Base-by-base conservation (phyloP, 2,329 filamentous ascomycete species). In the Colletotrichum tabaci region DNA sequence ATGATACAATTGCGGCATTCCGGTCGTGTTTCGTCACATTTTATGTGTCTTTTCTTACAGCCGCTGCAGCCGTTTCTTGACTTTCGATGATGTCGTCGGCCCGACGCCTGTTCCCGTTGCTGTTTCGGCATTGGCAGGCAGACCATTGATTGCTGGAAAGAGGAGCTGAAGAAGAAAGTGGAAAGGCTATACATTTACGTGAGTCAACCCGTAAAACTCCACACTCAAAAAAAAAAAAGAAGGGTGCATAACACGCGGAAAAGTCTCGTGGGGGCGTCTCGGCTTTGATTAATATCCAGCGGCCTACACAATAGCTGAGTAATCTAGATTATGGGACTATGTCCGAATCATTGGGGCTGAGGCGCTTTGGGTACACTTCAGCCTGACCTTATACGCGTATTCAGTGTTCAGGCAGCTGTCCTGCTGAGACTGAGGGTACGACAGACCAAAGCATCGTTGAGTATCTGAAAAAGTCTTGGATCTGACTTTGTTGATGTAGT, bases 11-110 rank as follows among this genome's bases (percentile, higher is more conserved):
- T 84, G 16, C 77, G 77, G 67, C 84, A 85, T 67, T 77, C 77
- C 13, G 85, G 85, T 13, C 80, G 80, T 26, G 73, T 77, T 75
- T 86, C 81, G 74, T 87, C 85, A 72, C 86, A 87, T 78, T 86
- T 83, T 67, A 85, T 81, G 53, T 81, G 80, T 66, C 83, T 79
- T 75, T 79, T 81, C 67, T 83, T 80, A 75, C 84, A 85, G 44
- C 84, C 76, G 65, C 77, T 77, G 74, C 83, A 85, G 71, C 76
- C 67, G 1, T 58, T 60, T 47, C 61, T 70, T 5, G 67, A 70
- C n/a, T 70, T 70, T 23, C 55, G 61, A 38, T 70, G 67, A 13
- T 49, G 49, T n/a, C 61, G 50, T 2, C 62, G 62, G n/a, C 50
- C 52, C 7, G 40, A 26, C 13, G 46, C 52, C n/a, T 46, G 62